These are phyloP conservation scores for Ceratobasidium sp. DNA, from an alignment of 1,284 basidiomycete genomes.

Conservation along the genomic window DNA sequence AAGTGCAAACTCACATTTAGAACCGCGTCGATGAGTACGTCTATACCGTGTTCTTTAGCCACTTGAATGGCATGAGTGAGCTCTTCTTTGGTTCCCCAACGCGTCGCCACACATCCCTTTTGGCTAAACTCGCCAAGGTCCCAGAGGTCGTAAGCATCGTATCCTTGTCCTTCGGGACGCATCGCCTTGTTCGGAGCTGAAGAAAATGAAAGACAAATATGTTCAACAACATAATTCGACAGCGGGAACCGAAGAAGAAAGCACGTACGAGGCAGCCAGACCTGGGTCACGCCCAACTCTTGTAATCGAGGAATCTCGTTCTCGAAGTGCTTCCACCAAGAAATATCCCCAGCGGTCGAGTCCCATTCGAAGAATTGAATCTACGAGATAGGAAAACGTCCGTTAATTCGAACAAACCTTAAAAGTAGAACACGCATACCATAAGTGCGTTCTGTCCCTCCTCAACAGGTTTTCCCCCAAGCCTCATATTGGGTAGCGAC, in stretches of 20 bases:
- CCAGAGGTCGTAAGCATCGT: conserved; percentile 87
- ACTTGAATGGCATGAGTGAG: conserved; percentile 71
- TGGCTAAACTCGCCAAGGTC: conserved; percentile 93
- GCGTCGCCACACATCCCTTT: conserved; percentile 81
- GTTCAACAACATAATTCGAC: background rate
- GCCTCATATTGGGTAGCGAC: conserved; percentile 26
- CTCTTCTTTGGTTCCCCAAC: conserved; percentile 91
- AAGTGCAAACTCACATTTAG: conserved; percentile 66
- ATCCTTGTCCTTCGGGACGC: conserved; percentile 69
- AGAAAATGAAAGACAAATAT: conserved; percentile 50
- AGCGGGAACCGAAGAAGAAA: background rate
- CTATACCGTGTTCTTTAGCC: conserved; percentile 68
- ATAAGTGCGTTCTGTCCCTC: conserved; percentile 37
- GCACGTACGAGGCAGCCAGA: conserved; percentile 72
- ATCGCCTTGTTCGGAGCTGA: conserved; percentile 75
- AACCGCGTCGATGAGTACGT: conserved; percentile 79
- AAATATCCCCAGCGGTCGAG: conserved; percentile 62
- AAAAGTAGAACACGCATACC: background rate
- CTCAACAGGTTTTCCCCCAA: conserved; percentile 18
- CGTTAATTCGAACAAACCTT: background rate
- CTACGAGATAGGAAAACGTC: conserved; percentile 55
- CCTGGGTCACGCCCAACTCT: conserved; percentile 83
- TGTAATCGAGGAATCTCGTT: conserved; percentile 74
- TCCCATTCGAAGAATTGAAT: conserved; percentile 89
- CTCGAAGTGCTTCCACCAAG: conserved; percentile 88